Percentiles rank a stretch among this genome's conserved stretches.
Conservation (phyloP, 495 filamentous ascomycete species). For the Chaetomidium leptoderma region DNA sequence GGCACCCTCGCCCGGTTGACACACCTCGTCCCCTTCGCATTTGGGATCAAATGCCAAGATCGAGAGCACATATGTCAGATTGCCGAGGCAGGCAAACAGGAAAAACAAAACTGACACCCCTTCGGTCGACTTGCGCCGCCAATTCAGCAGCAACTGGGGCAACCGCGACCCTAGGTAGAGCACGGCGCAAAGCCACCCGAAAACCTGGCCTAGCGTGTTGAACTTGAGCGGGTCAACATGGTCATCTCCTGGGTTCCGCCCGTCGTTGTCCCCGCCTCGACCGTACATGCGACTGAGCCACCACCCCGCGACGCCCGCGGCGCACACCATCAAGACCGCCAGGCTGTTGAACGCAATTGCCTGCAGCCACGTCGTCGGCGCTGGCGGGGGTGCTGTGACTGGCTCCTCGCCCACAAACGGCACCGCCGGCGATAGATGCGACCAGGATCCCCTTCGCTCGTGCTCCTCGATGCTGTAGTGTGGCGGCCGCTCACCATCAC, state of each 20-base stretch:
- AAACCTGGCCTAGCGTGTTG: conserved; percentile 73
- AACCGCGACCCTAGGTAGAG: conserved; percentile 85
- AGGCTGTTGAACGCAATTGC: conserved; percentile 64
- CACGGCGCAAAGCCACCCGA: conserved; percentile 78
- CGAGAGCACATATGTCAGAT: conserved; percentile 85
- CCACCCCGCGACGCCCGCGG: conserved; percentile 81
- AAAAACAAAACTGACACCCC: conserved; percentile 92
- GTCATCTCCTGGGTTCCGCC: not conserved
- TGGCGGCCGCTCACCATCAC: not conserved
- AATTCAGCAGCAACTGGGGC: conserved; percentile 88
- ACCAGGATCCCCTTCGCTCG: conserved; percentile 49
- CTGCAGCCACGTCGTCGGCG: conserved; percentile 49
- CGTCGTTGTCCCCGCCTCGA: conserved; percentile 13
- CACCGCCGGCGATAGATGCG: conserved; percentile 71
- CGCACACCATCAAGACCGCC: conserved; percentile 72
- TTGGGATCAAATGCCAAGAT: conserved; percentile 81
- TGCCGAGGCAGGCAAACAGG: conserved; percentile 91
- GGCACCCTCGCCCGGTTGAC: conserved; percentile 52
- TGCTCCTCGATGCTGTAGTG: conserved; percentile 21
- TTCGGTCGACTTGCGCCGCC: conserved; percentile 81
- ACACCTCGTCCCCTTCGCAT: conserved; percentile 43
- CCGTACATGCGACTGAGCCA: conserved; percentile 55
- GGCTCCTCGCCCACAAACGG: conserved; percentile 53
- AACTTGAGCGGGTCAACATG: conserved; percentile 51
- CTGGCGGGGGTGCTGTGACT: conserved; percentile 26